These are phyloP conservation scores for Cornus kousa DNA, from an alignment of 148 eudicot genomes.

Conservation along the genomic window DNA sequence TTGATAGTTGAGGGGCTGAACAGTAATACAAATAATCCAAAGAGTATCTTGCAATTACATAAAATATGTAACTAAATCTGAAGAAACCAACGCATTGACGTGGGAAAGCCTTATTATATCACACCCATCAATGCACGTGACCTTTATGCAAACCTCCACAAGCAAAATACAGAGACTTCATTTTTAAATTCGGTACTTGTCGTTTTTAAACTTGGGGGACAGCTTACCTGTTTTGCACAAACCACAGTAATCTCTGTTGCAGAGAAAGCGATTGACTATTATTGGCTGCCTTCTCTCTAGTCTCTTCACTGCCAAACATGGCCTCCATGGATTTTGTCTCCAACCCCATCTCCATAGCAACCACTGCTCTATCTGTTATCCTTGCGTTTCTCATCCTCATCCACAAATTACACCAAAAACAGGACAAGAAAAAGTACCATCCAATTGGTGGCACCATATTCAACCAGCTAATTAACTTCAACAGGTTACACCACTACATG, in stretches of 20 bases:
- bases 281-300: background rate
- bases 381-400: slow-evolving; percentile 21
- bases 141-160: too few species aligned
- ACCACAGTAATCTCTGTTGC: background rate
- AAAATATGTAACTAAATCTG: too few species aligned
- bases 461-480: slow-evolving; percentile 50
- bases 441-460: slow-evolving; percentile 54
- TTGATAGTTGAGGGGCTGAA: too few species aligned
- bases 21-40: too few species aligned
- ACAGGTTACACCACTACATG: slow-evolving; percentile 55
- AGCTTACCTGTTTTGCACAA: too few species aligned
- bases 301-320: slow-evolving; percentile 1
- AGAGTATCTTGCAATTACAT: too few species aligned
- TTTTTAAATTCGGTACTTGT: too few species aligned
- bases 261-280: background rate
- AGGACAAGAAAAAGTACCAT: slow-evolving; percentile 35
- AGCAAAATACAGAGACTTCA: too few species aligned
- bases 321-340: slow-evolving; percentile 6
- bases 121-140: too few species aligned
- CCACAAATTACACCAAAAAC: slow-evolving; percentile 3
- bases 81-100: too few species aligned
- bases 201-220: too few species aligned
- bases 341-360: background rate
- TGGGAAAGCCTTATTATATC: too few species aligned
- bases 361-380: slow-evolving; percentile 7